phyloP scores from a whole-genome alignment of 1,284 basidiomycete species.

The Apiotrichum sp. region DNA sequence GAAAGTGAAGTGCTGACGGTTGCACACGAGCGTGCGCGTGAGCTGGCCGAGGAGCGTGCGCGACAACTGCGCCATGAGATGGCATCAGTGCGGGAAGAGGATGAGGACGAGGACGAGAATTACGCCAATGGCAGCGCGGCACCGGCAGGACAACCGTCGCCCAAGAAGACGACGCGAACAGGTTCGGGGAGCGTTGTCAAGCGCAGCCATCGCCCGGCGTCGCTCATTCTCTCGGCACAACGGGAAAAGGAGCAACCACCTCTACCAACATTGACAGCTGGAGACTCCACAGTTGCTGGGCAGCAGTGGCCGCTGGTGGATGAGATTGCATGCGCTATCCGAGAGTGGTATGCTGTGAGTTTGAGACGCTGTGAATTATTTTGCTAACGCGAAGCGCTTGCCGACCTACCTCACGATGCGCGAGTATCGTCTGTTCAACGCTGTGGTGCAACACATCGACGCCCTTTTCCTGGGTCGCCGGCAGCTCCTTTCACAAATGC shows the following conservation, averaged over 20 bases:
- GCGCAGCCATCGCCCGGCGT: conserved; percentile 28
- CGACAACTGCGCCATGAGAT: conserved; percentile 44
- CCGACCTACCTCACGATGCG: conserved; percentile 81
- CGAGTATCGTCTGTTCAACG: conserved; percentile 83
- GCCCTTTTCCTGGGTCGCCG: conserved; percentile 80
- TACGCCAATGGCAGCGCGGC: conserved; percentile 1
- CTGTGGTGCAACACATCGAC: conserved; percentile 84
- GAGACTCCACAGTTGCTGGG: conserved; percentile 81
- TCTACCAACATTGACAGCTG: conserved; percentile 83
- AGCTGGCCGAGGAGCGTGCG: conserved; percentile 24
- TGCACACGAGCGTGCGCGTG: conserved; percentile 36
- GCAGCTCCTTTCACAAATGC: conserved; percentile 80
- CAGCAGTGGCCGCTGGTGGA: conserved; percentile 83
- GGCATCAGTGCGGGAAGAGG: conserved; percentile 66
- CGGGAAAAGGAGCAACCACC: conserved; percentile 71
- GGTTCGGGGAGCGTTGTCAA: conserved; percentile 2
- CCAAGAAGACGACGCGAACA: neutral
- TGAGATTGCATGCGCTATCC: conserved; percentile 90
- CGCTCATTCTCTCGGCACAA: conserved; percentile 22
- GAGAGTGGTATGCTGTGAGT: conserved; percentile 83
- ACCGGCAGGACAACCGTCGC: conserved; percentile 1
- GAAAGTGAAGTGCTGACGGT: conserved; percentile 78
- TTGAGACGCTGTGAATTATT: no score
- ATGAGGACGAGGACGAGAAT: conserved; percentile 54
- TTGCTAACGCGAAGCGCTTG: conserved; percentile 51